Percentiles rank a stretch among this genome's conserved stretches.
phyloP scores from a whole-genome alignment of 2,329 filamentous ascomycete species.

The Trichoderma sp. region DNA sequence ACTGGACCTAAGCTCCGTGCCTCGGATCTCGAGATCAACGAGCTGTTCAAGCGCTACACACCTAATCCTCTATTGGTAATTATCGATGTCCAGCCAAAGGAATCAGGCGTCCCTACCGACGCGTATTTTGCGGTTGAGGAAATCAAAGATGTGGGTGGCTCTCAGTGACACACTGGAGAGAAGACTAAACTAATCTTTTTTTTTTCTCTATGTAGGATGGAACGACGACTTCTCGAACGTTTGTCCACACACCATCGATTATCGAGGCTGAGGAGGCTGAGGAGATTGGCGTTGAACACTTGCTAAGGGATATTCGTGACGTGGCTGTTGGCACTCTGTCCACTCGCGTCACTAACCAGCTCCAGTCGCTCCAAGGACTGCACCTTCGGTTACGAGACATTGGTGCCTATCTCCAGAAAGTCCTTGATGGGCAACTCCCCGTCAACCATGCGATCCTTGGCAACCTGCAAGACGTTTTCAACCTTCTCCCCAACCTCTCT shows the following conservation, averaged over 20 bases:
- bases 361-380: slow-evolving; percentile 93
- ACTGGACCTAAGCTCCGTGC: slow-evolving; percentile 94
- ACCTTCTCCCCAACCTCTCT: slow-evolving; percentile 91
- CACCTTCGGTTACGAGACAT: slow-evolving; percentile 95
- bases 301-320: slow-evolving; percentile 95
- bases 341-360: slow-evolving; percentile 93
- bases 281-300: slow-evolving; percentile 97
- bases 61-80: slow-evolving; percentile 95
- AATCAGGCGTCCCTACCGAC: slow-evolving; percentile 95
- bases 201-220: slow-evolving; percentile 65
- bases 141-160: slow-evolving; percentile 80
- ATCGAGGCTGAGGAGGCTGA: slow-evolving; percentile 99
- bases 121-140: slow-evolving; percentile 99
- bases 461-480: slow-evolving; percentile 99
- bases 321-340: slow-evolving; percentile 96
- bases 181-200: slow-evolving; percentile 9
- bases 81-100: slow-evolving; percentile 97
- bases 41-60: slow-evolving; percentile 98
- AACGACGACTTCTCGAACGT: slow-evolving; percentile 93
- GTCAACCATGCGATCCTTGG: slow-evolving; percentile 97
- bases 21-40: slow-evolving; percentile 98
- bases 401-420: slow-evolving; percentile 91
- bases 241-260: slow-evolving; percentile 95
- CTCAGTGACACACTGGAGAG: neutral
- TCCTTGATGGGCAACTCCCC: slow-evolving; percentile 85